phyloP scores from a whole-genome alignment of 352 stramenopile genomes.

The Phytophthora meadii region DNA sequence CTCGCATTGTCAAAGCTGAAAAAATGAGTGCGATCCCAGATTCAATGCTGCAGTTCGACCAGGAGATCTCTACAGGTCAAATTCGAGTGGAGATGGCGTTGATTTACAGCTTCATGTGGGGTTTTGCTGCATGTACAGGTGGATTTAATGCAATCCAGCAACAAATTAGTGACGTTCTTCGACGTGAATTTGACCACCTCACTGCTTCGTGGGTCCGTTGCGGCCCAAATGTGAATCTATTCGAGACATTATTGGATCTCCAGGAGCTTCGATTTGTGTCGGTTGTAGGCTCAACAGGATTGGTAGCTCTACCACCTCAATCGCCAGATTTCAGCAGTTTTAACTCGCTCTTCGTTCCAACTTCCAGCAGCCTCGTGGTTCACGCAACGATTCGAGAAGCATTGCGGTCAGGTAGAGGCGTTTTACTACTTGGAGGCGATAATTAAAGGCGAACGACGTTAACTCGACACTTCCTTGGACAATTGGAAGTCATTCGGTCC shows the following conservation, averaged over 20 bases:
- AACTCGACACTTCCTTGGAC: constrained; percentile 43
- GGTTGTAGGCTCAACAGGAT: constrained; percentile 1
- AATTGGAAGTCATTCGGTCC: constrained; percentile 32
- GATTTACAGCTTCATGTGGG: constrained; percentile 64
- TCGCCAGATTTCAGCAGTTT: constrained; percentile 1
- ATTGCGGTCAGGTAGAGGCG: constrained; percentile 40
- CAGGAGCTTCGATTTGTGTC: constrained; percentile 36
- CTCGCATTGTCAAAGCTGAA: too few relatives aligned
- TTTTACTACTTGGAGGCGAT: constrained; percentile 45
- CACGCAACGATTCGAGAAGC: constrained; percentile 51
- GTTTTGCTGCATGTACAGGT: constrained; percentile 39
- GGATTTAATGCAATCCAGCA: constrained; percentile 24
- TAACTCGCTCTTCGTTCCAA: constrained; percentile 50
- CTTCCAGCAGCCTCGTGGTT: constrained; percentile 43
- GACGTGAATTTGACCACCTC: constrained; percentile 42
- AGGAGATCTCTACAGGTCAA: not conserved
- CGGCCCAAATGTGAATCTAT: constrained; percentile 41
- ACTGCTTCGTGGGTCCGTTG: constrained; percentile 28
- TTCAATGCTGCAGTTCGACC: too few relatives aligned
- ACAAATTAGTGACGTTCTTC: constrained; percentile 42
- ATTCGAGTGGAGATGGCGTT: constrained; percentile 61
- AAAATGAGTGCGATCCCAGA: too few relatives aligned
- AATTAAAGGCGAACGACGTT: constrained; percentile 45
- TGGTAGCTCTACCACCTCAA: constrained; percentile 1
- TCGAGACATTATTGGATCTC: constrained; percentile 49